These are phyloP conservation scores for Curvularia sp. DNA, from an alignment of 2,329 filamentous ascomycete genomes.

Conservation along the genomic window DNA sequence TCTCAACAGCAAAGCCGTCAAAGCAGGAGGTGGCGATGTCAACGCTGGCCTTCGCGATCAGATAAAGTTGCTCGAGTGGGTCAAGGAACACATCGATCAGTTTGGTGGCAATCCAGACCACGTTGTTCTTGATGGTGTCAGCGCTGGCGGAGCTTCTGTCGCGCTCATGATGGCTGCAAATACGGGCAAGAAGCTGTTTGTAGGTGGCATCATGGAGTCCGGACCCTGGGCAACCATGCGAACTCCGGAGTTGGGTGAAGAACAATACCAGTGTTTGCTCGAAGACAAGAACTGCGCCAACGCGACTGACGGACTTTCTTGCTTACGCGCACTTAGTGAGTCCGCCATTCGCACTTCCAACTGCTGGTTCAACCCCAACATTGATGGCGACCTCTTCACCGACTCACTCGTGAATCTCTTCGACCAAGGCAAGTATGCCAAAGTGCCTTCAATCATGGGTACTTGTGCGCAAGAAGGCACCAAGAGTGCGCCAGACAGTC, in stretches of 20 bases:
- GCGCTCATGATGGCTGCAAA: slow-evolving; percentile 48
- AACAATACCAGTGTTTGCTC: slow-evolving; percentile 60
- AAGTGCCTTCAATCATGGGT: slow-evolving; percentile 62
- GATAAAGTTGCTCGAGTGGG: slow-evolving; percentile 72
- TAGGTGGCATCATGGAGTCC: slow-evolving; percentile 62
- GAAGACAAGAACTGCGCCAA: slow-evolving; percentile 56
- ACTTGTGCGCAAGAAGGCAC: slow-evolving; percentile 71
- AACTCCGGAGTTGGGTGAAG: slow-evolving; percentile 58
- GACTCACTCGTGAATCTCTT: slow-evolving; percentile 60
- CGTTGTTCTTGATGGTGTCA: slow-evolving; percentile 72
- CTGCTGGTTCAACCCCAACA: slow-evolving; percentile 57
- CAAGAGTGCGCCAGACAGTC: slow-evolving; percentile 61
- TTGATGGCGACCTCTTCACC: slow-evolving; percentile 60
- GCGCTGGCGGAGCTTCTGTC: slow-evolving; percentile 64
- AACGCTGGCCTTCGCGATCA: slow-evolving; percentile 78
- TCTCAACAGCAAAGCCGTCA: slow-evolving; percentile 65
- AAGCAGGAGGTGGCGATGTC: slow-evolving; percentile 56
- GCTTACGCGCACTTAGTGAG: slow-evolving; percentile 57
- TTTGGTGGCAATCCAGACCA: slow-evolving; percentile 75
- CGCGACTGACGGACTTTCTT: slow-evolving; percentile 53
- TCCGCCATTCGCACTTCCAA: slow-evolving; percentile 51
- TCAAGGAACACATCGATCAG: slow-evolving; percentile 67
- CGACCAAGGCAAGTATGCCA: slow-evolving; percentile 57
- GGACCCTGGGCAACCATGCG: slow-evolving; percentile 60
- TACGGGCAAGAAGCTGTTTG: slow-evolving; percentile 55